phyloP scores from a whole-genome alignment of 2,329 filamentous ascomycete genomes.

The Microcyclosporella mali region DNA sequence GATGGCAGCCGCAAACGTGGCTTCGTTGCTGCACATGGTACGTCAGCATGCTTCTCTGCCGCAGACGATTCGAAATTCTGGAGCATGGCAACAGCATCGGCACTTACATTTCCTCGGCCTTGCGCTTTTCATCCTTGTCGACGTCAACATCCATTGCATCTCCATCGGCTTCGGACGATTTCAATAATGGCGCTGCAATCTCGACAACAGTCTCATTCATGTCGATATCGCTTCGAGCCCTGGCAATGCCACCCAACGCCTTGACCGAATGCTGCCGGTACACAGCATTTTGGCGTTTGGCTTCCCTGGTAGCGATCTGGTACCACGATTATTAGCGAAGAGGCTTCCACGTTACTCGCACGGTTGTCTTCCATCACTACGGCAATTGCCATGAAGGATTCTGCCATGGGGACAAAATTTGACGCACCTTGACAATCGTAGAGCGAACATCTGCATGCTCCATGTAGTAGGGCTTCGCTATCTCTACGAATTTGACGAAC shows the following conservation, averaged over 20 bases:
- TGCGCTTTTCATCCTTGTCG: constrained; percentile 30
- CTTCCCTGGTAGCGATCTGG: constrained; percentile 73
- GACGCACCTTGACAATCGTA: constrained; percentile 59
- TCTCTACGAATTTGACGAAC: constrained; percentile 70
- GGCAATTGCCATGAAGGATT: not conserved
- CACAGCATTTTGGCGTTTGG: constrained; percentile 79
- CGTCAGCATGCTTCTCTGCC: not conserved
- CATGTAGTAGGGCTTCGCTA: constrained; percentile 52
- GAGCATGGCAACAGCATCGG: not conserved
- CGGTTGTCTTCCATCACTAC: no score
- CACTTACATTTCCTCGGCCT: constrained; percentile 25
- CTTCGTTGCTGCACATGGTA: constrained; percentile 15
- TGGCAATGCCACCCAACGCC: constrained; percentile 66
- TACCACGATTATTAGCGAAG: constrained; percentile 17
- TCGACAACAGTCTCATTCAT: constrained; percentile 61
- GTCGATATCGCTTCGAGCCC: constrained; percentile 61
- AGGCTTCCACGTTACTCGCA: not conserved
- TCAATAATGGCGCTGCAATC: constrained; percentile 57
- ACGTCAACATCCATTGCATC: constrained; percentile 64
- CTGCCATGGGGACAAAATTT: not conserved
- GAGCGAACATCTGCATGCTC: constrained; percentile 55
- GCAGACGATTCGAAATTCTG: constrained; percentile 1
- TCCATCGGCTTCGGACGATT: constrained; percentile 46
- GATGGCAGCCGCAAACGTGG: constrained; percentile 24
- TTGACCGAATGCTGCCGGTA: constrained; percentile 73